Conservation (phyloP, 106 monocot species). For the Acorus gramineus region DNA sequence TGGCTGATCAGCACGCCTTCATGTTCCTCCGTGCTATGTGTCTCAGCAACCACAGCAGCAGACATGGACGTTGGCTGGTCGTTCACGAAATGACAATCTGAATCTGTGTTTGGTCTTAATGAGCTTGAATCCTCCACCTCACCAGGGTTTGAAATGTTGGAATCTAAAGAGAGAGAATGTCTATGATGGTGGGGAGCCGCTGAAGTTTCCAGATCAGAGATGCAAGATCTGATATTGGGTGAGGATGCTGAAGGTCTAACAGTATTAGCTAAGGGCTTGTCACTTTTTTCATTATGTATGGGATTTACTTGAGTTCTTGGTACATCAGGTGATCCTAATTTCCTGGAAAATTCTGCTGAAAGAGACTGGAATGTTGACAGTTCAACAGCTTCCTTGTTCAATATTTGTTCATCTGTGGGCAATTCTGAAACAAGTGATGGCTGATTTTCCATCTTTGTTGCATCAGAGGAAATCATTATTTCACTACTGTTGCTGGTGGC, state of each 20-base stretch:
- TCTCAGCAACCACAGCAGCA: constrained; percentile 11
- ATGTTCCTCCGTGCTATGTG: constrained; percentile 8
- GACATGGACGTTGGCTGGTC: neutral
- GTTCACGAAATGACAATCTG: constrained; percentile 3
- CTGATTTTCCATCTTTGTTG: constrained; percentile 13
- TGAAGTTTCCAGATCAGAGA: constrained; percentile 48
- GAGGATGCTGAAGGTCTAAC: constrained; percentile 30
- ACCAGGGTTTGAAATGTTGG: constrained; percentile 10
- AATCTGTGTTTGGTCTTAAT: constrained; percentile 10
- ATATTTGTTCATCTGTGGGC: constrained; percentile 9
- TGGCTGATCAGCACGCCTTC: constrained; percentile 9
- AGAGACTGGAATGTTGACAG: neutral
- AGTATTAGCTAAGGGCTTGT: constrained; percentile 5
- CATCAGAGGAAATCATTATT: neutral
- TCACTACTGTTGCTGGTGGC: constrained; percentile 5
- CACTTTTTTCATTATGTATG: constrained; percentile 35
- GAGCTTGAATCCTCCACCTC: constrained; percentile 14
- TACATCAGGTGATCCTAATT: neutral
- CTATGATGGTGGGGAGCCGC: constrained; percentile 21
- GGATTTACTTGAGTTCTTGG: constrained; percentile 19
- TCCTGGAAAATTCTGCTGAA: no score
- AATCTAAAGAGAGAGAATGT: constrained; percentile 25
- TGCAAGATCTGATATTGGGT: constrained; percentile 41
- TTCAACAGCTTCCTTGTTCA: constrained; percentile 7
- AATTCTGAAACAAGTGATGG: constrained; percentile 4